Percentiles rank a stretch among this genome's conserved stretches.
phyloP scores from a whole-genome alignment of 2,329 filamentous ascomycete species.

The Aspergillus clavatus region DNA sequence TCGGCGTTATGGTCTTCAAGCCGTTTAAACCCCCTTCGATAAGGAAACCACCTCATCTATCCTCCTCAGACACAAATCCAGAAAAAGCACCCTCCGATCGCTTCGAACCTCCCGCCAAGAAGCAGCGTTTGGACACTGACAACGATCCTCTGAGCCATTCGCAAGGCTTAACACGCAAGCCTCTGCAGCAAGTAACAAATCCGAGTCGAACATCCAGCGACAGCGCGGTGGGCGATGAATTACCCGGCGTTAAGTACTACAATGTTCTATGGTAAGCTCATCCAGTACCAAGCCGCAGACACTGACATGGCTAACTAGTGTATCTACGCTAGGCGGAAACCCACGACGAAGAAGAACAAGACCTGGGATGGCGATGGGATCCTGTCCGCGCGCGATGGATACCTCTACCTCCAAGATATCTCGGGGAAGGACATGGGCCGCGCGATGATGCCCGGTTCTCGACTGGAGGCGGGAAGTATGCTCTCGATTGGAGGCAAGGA shows the following conservation, averaged over 20 bases:
- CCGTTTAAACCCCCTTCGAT: constrained; percentile 44
- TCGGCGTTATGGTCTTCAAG: constrained; percentile 39
- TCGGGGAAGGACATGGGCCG: constrained; percentile 61
- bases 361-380: constrained; percentile 73
- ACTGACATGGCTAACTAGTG: constrained; percentile 7
- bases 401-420: constrained; percentile 58
- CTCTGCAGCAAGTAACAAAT: constrained; percentile 31
- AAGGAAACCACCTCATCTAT: constrained; percentile 24
- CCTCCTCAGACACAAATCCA: background rate
- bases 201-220: constrained; percentile 9
- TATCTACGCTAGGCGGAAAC: constrained; percentile 54
- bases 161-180: constrained; percentile 21
- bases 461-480: constrained; percentile 55
- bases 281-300: background rate
- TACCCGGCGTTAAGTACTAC: constrained; percentile 37
- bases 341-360: constrained; percentile 68
- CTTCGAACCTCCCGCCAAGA: constrained; percentile 29
- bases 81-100: constrained; percentile 9
- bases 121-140: constrained; percentile 28
- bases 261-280: constrained; percentile 44
- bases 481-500: constrained; percentile 64
- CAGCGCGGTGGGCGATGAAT: constrained; percentile 4
- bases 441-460: constrained; percentile 50
- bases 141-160: constrained; percentile 8
- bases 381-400: constrained; percentile 53